Evolutionary conservation across 768 basidiomycete genomes (phyloP), one percentile per base, ranked within the genome.

Genomic region (Coprinopsis cinerea): DNA sequence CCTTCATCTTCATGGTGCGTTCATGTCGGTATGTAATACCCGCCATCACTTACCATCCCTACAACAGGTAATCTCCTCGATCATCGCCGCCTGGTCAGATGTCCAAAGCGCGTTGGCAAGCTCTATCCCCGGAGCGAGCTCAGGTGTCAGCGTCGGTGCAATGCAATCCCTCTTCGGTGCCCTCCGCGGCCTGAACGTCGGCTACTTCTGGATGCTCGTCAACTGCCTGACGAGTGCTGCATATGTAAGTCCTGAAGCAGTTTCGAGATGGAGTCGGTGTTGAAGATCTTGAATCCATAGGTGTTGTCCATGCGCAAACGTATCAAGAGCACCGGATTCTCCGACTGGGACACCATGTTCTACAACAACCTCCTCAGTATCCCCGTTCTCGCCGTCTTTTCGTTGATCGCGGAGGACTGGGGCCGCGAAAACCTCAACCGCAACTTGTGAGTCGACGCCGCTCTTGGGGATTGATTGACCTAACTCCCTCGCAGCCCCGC

Each of bases 261-360:
- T 37, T 42, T 32, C 14, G 22, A 34, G 18, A 27, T 28, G 34
- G 26, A 9, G 13, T 22, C 35, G 41, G 13, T 32, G 28, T 22
- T 22, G 17, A 20, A 11, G 2, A 40, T 45, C 35, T 55, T 34
- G 48, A 32, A 41, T 37, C n/a, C 47, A 20, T 57, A 95, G 92
- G 92, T 96, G 32, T 76, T 99, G 43, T 76, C 89, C 34, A 98
- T 98, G 96, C 82, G 96, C 50, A 97, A 95, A 65, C 80, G 86
- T 49, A 98, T 99, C 74, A 97, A 97, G 71, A 66, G 75, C 35
- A 97, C 92, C 14, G 91, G 91, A 17, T 97, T 98, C 71, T 77
- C 92, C 43, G 95, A 99, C 61, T 96, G 93, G 94, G 95, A 97
- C 61, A 85, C 93, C 11, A 97, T 97, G 93, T 95, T 92, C 71